A percentile compares a stretch with the other conserved stretches of the same genome.
Evolutionary conservation across 2,329 filamentous ascomycete species (phyloP).

Genomic region (Westerdykella ornata): DNA sequence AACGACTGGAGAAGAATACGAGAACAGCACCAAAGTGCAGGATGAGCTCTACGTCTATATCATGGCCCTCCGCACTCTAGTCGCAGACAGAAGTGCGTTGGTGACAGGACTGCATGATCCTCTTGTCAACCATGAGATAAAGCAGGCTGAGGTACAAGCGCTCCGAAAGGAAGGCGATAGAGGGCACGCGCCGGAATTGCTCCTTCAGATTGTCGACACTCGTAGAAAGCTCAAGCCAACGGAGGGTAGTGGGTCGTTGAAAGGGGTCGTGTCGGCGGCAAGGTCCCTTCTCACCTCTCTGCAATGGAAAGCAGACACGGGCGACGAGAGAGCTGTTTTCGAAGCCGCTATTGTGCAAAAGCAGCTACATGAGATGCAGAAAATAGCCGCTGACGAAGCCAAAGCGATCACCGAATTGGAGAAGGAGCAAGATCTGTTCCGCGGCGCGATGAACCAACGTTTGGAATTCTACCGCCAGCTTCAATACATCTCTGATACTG

Average conservation of each 20-base stretch:
- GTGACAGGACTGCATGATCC: conserved; percentile 72
- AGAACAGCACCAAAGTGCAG: conserved; percentile 77
- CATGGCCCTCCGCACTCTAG: conserved; percentile 64
- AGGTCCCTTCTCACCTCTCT: conserved; percentile 57
- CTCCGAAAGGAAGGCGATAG: conserved; percentile 56
- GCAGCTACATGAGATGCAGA: conserved; percentile 56
- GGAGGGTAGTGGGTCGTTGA: conserved; percentile 56
- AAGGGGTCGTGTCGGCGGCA: conserved; percentile 62
- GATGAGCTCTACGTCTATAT: conserved; percentile 86
- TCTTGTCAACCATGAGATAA: conserved; percentile 67
- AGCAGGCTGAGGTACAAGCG: conserved; percentile 55
- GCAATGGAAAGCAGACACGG: conserved; percentile 51
- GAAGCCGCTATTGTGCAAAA: conserved; percentile 61
- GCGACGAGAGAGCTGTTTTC: conserved; percentile 50
- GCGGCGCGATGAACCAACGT: conserved; percentile 72
- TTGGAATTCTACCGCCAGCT: conserved; percentile 87
- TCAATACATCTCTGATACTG: conserved; percentile 83
- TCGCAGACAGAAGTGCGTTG: conserved; percentile 71
- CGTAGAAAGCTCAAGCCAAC: conserved; percentile 47
- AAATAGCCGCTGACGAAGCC: conserved; percentile 46
- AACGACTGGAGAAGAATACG: conserved; percentile 82
- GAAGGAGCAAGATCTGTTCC: conserved; percentile 70
- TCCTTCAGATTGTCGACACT: conserved; percentile 48
- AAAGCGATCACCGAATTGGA: conserved; percentile 51
- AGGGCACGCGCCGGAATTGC: conserved; percentile 65